phyloP scores from a whole-genome alignment of 208 protist species.

The Trypanosoma caninum region DNA sequence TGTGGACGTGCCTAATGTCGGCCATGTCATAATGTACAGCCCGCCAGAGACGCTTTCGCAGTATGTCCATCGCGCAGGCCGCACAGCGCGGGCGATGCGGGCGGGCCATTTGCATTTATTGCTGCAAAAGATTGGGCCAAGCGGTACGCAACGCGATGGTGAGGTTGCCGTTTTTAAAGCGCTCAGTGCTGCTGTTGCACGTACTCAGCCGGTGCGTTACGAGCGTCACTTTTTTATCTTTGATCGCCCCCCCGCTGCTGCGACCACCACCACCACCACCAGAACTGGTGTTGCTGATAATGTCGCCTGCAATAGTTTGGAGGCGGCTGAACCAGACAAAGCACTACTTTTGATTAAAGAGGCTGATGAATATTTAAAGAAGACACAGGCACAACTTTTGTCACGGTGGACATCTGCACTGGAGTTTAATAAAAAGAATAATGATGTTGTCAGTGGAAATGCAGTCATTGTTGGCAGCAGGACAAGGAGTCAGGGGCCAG shows the following conservation, averaged over 20 bases:
- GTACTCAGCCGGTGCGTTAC: slow-evolving; percentile 61
- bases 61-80: slow-evolving; percentile 96
- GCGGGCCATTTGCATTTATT: slow-evolving; percentile 76
- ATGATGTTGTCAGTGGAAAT: background rate
- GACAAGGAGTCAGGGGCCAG: background rate
- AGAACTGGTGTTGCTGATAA: background rate
- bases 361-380: slow-evolving; percentile 21
- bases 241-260: slow-evolving; percentile 28
- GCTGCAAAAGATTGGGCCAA: slow-evolving; percentile 66
- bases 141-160: slow-evolving; percentile 55
- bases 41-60: slow-evolving; percentile 87
- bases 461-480: background rate
- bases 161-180: slow-evolving; percentile 72
- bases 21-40: slow-evolving; percentile 91
- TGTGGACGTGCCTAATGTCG: slow-evolving; percentile 85
- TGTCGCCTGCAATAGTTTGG: background rate
- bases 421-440: slow-evolving; percentile 5
- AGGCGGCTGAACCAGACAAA: slow-evolving; percentile 1
- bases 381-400: slow-evolving; percentile 17
- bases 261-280: background rate
- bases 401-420: slow-evolving; percentile 22
- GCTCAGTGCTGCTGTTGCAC: slow-evolving; percentile 44
- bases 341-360: slow-evolving; percentile 19
- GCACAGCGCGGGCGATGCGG: slow-evolving; percentile 93
- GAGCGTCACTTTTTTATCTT: slow-evolving; percentile 86